Conservation (phyloP, 352 stramenopile species). For the Phytophthora melonis region DNA sequence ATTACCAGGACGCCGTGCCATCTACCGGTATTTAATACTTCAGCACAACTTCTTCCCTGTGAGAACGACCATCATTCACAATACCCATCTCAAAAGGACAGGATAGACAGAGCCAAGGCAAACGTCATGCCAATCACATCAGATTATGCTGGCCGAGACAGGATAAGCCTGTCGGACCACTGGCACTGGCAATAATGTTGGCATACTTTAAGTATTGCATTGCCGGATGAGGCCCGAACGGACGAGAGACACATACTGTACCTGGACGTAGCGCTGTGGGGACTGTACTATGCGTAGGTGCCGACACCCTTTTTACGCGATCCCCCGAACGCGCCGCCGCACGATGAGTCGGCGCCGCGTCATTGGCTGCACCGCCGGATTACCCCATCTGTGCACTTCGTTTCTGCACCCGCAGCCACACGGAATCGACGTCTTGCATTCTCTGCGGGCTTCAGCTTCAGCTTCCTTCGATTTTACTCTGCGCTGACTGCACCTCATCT, state of each 20-base stretch:
- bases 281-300: no score
- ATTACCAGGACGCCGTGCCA: no score
- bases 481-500: neutral
- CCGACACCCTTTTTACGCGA: neutral
- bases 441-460: neutral
- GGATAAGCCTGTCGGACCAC: neutral
- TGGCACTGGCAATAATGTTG: no score
- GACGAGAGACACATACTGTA: no score
- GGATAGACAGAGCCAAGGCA: neutral
- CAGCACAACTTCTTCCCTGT: conserved; percentile 24
- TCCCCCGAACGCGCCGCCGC: neutral
- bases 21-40: no score
- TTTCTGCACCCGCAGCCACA: neutral
- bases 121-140: neutral
- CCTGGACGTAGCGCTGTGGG: no score
- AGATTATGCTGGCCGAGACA: neutral
- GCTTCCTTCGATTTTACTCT: neutral
- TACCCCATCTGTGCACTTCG: neutral
- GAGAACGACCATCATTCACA: conserved; percentile 74
- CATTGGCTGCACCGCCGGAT: neutral
- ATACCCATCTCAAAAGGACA: neutral
- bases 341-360: neutral
- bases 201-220: no score
- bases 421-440: neutral
- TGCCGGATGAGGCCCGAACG: no score